A percentile compares a stretch with the other conserved stretches of the same genome.
Evolutionary conservation across 805 yeast species (phyloP).

Genomic region (Huiozyma sinensis): DNA sequence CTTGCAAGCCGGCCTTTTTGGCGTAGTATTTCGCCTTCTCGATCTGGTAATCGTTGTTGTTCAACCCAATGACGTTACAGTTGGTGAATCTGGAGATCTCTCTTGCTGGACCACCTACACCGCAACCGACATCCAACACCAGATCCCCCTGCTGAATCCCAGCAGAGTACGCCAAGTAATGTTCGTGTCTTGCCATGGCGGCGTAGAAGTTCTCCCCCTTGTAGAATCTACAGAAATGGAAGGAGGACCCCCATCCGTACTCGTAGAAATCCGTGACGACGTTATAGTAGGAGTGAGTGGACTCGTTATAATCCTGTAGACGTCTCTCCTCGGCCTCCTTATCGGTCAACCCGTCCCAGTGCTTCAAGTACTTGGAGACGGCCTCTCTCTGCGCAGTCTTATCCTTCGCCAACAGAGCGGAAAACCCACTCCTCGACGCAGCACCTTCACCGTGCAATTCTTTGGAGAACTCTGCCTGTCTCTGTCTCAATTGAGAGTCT

Average conservation of each 20-base stretch:
- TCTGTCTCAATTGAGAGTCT: conserved; percentile 18
- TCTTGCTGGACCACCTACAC: conserved; percentile 99
- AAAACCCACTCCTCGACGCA: conserved; percentile 55
- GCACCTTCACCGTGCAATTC: conserved; percentile 75
- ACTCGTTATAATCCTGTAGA: conserved; percentile 74
- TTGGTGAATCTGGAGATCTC: conserved; percentile 89
- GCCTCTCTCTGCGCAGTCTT: conserved; percentile 74
- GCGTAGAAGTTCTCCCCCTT: conserved; percentile 88
- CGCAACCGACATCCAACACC: conserved; percentile 97
- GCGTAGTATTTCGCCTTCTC: conserved; percentile 84
- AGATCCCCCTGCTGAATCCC: conserved; percentile 68
- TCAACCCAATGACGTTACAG: conserved; percentile 77
- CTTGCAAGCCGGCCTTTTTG: conserved; percentile 46
- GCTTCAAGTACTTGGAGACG: conserved; percentile 82
- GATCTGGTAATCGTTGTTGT: conserved; percentile 95
- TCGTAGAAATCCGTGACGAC: conserved; percentile 96
- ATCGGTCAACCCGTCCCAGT: conserved; percentile 90
- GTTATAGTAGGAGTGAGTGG: conserved; percentile 93
- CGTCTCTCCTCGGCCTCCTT: conserved; percentile 61
- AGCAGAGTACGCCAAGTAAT: conserved; percentile 81
- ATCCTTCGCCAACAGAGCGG: conserved; percentile 70
- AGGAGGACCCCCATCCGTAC: conserved; percentile 98
- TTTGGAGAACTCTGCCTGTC: conserved; percentile 56
- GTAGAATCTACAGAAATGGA: conserved; percentile 93
- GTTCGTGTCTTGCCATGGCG: conserved; percentile 96